Base-by-base conservation (phyloP, 352 stramenopile genomes). In the Globisporangium iwayamae region DNA sequence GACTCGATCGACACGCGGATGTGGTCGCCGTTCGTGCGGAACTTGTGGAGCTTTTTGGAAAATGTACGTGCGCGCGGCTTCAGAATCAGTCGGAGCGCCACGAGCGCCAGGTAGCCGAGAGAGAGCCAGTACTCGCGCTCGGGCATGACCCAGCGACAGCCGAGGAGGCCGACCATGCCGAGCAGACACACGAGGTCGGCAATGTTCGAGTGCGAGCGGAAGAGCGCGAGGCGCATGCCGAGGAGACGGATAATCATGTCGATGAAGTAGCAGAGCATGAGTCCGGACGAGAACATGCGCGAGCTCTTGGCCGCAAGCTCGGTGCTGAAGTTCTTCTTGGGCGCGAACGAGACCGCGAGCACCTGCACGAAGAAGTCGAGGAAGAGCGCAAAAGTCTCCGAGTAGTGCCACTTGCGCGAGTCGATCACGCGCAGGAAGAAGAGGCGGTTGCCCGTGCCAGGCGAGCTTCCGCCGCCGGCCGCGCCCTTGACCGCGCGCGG, bases 11-110 rank as follows among this genome's bases (percentile, higher is more conserved):
- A 93, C 46, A 96, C 83, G 58, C 83, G 84, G 61, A 96, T 91
- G 64, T 91, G 81, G 74, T 96, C 87, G 39, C 82, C 83, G 48
- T 94, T 91, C 20, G 85, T 78, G 51, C 85, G 81, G 67, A 93
- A 93, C 63, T 93, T 93, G 81, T 96, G 87, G 48, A 96, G 65
- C 43, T 96, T 96, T 70, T 94, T 96, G 54, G 83, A 93, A 61
- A 96, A 96, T 1, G 75, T 91, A 16, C 87, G 72, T 14, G 87
- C 85, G 38, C 84, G 76, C 2, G 87, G 87, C 77, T 96, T 94
- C 67, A 96, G 75, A 39, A 96, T 93, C 39, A 96, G 72, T 6
- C 87, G 85, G 41, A 87, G 46, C 36, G 87, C 81, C 30, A 91
- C 67, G 41, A 93, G 66, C 14, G 67, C 78, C 38, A 91, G 62